phyloP scores from a whole-genome alignment of 176 grass and related monocot species.

The Ensete glaucum region DNA sequence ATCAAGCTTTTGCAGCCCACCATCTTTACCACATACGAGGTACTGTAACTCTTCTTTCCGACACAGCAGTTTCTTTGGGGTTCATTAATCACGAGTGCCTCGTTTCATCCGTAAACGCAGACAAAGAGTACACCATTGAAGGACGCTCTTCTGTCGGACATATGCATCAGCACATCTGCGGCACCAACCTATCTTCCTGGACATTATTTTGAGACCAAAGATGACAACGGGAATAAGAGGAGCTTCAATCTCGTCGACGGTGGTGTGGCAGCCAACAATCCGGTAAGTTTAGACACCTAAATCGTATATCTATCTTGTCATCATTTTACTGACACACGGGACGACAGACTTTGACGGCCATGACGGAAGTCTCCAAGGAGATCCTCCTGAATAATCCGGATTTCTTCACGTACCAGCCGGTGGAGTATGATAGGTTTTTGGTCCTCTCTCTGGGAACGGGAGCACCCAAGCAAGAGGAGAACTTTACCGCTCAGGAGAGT shows the following conservation, averaged over 20 bases:
- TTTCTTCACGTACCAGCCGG: slow-evolving; percentile 30
- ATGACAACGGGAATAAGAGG: background rate
- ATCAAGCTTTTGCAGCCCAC: slow-evolving; percentile 42
- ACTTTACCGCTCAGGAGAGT: slow-evolving; percentile 34
- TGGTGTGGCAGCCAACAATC: slow-evolving; percentile 60
- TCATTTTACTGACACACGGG: too few relatives aligned
- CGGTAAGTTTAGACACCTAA: slow-evolving; percentile 23
- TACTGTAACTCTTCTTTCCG: background rate
- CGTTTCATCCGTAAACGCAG: slow-evolving; percentile 1
- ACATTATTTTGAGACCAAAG: slow-evolving; percentile 24
- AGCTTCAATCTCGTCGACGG: slow-evolving; percentile 53
- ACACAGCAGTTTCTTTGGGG: background rate
- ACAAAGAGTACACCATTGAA: slow-evolving; percentile 19
- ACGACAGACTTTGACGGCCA: slow-evolving; percentile 44
- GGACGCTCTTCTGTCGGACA: slow-evolving; percentile 52
- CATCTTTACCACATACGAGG: slow-evolving; percentile 57
- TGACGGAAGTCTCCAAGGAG: slow-evolving; percentile 38
- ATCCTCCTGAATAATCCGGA: slow-evolving; percentile 35
- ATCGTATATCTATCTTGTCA: background rate
- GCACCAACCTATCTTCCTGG: slow-evolving; percentile 56
- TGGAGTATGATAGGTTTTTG: slow-evolving; percentile 53
- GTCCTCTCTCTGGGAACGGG: slow-evolving; percentile 70
- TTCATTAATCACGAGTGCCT: too few relatives aligned
- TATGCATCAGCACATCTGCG: slow-evolving; percentile 65
- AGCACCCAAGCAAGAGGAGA: slow-evolving; percentile 19